phyloP scores from a whole-genome alignment of 1,284 basidiomycete species.

The Somion occarium region DNA sequence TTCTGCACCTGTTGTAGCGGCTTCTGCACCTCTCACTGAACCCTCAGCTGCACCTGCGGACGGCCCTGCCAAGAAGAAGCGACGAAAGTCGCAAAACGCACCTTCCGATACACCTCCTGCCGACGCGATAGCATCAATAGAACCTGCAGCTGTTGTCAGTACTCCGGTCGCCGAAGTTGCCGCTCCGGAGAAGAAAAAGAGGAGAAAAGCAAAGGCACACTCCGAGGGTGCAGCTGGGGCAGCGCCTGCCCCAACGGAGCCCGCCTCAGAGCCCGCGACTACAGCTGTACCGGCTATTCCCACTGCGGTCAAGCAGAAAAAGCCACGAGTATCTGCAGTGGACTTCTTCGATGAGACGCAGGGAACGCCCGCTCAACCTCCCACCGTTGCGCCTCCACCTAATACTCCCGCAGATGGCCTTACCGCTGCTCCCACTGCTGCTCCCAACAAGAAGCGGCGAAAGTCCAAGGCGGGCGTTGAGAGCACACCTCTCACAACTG shows the following conservation, averaged over 20 bases:
- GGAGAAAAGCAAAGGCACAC: conserved; percentile 15
- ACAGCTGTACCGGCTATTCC: conserved; percentile 15
- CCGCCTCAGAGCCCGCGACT: conserved; percentile 1
- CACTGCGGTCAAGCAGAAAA: conserved; percentile 16
- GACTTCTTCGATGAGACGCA: conserved; percentile 25
- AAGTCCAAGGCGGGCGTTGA: conserved; percentile 13
- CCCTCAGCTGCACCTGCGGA: conserved; percentile 1
- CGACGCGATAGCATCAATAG: neutral
- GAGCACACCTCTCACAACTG: conserved; percentile 20
- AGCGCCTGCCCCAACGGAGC: neutral
- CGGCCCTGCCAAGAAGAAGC: conserved; percentile 19
- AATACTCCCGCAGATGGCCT: conserved; percentile 25
- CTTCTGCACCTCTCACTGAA: conserved; percentile 2
- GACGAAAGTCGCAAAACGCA: conserved; percentile 16
- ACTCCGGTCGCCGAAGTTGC: conserved; percentile 15
- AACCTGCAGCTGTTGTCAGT: neutral
- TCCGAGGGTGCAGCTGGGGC: conserved; percentile 6
- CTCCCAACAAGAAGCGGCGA: conserved; percentile 17
- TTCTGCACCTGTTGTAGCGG: too few relatives aligned
- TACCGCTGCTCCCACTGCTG: conserved; percentile 11
- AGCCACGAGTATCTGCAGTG: conserved; percentile 22
- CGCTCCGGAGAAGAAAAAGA: conserved; percentile 17
- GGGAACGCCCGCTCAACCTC: conserved; percentile 6
- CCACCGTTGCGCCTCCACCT: conserved; percentile 15
- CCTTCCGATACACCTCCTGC: neutral